Conservation (phyloP, 192 early-diverging fungal species). For the Piromyces finnis region DNA sequence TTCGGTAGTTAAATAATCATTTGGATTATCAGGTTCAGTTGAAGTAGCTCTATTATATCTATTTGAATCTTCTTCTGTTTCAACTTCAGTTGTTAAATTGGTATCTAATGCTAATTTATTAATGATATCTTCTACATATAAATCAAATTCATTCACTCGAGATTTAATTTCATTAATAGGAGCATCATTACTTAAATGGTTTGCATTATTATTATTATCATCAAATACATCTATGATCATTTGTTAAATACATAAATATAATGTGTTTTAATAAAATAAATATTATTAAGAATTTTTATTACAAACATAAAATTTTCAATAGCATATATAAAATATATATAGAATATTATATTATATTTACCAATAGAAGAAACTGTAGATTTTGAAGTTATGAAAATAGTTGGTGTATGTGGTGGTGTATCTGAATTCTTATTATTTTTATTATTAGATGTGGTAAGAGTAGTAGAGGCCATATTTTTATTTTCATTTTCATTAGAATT, state of each 20-base stretch:
- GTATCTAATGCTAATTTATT: neutral
- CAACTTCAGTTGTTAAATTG: neutral
- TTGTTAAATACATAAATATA: too few relatives aligned
- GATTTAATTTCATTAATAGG: neutral
- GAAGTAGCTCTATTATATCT: neutral
- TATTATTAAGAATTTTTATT: too few relatives aligned
- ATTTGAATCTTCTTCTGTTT: neutral
- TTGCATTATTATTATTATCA: neutral
- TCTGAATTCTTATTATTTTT: neutral
- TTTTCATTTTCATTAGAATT: too few relatives aligned
- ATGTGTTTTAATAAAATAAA: too few relatives aligned
- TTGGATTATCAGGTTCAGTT: neutral
- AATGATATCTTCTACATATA: neutral
- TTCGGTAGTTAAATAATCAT: neutral
- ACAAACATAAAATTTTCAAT: too few relatives aligned
- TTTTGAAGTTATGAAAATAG: neutral
- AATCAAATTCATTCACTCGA: neutral
- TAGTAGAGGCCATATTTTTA: too few relatives aligned
- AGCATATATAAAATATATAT: too few relatives aligned
- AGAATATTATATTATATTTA: neutral
- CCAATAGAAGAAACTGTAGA: neutral
- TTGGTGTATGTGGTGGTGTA: neutral
- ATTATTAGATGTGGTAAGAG: neutral
- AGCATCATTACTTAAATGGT: neutral
- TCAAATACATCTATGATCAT: neutral